phyloP scores from a whole-genome alignment of 805 yeast species.

The Kregervanrija delftensis region DNA sequence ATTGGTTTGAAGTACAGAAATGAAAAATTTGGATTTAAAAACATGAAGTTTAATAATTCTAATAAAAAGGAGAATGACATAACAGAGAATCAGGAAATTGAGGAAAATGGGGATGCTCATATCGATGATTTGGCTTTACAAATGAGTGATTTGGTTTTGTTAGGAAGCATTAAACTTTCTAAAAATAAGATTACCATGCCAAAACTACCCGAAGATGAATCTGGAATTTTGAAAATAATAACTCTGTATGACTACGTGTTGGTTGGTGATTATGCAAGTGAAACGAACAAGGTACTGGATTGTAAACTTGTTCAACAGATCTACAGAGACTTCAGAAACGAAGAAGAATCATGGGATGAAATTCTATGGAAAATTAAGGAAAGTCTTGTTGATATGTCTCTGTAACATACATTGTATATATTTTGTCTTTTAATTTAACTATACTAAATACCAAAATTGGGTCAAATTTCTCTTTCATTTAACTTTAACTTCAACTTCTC shows the following conservation, averaged over 20 bases:
- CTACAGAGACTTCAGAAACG: conserved; percentile 17
- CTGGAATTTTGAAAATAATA: conserved; percentile 29
- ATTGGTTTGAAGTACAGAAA: conserved; percentile 48
- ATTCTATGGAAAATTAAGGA: conserved; percentile 22
- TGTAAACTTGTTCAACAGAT: conserved; percentile 12
- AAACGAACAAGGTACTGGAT: conserved; percentile 9
- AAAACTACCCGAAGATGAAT: conserved; percentile 24
- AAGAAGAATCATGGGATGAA: conserved; percentile 20
- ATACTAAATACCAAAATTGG: too few relatives aligned
- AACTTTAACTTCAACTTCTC: conserved; percentile 8
- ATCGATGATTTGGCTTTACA: conserved; percentile 13
- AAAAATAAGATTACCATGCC: conserved; percentile 20
- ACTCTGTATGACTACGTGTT: conserved; percentile 31
- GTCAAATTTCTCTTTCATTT: neutral
- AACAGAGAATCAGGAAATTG: neutral
- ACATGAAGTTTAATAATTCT: neutral
- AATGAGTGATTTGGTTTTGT: conserved; percentile 14
- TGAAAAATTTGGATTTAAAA: neutral
- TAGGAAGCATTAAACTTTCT: conserved; percentile 16
- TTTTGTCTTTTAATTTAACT: too few relatives aligned
- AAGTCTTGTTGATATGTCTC: conserved; percentile 6
- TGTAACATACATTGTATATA: neutral
- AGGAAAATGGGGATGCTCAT: conserved; percentile 8
- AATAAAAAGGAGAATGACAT: conserved; percentile 6
- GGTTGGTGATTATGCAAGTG: conserved; percentile 5